Evolutionary conservation across 148 eudicot species (phyloP), one percentile per base, ranked within the genome.

Genomic region (Tetragonia tetragonoides): DNA sequence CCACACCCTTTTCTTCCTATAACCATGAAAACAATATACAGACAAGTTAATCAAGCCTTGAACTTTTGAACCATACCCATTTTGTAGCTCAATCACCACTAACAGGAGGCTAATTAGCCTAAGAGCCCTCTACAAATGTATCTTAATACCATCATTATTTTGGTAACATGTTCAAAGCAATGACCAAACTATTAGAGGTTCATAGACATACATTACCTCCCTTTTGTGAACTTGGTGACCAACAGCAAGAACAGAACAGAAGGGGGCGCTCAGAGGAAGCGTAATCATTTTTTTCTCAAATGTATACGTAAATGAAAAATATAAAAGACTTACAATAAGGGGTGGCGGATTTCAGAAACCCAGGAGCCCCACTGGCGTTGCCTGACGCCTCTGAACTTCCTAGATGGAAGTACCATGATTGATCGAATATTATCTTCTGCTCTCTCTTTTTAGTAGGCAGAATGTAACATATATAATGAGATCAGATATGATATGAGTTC

Each of bases 281-380:
- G 34, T 28, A 28, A 28, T 28, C 34, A 28, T 28, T 28, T 28
- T 28, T 28, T 28, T 28, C 34, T 28, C 34, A 28, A 28, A 28
- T 28, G 34, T 28, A 28, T 28, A 28, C 34, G 34, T 28, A 28
- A 1, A 28, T 28, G 34, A 28, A 28, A 0, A 1, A 28, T 28
- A 0, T 28, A 28, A 28, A 28, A 63, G 57, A 51, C 83, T 75
- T 90, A 93, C 98, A 93, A 78, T 68, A 91, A 82, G 72, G 98
- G 98, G 61, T 93, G 98, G 81, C 97, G 96, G 75, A 93, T 90
- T 77, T 93, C 98, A 6, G 98, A 90, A 20, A 93, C 98, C 98
- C 98, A 93, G 24, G 98, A 93, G 75, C 98, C 98, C 98, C 97
- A 93, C 87, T 93, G 98, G 76, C 98, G 92, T 66, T 93, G 98